A percentile compares a stretch with the other conserved stretches of the same genome.
Evolutionary conservation across 78 protist genomes (phyloP).

Genomic region (Dictyostelium capitatum): DNA sequence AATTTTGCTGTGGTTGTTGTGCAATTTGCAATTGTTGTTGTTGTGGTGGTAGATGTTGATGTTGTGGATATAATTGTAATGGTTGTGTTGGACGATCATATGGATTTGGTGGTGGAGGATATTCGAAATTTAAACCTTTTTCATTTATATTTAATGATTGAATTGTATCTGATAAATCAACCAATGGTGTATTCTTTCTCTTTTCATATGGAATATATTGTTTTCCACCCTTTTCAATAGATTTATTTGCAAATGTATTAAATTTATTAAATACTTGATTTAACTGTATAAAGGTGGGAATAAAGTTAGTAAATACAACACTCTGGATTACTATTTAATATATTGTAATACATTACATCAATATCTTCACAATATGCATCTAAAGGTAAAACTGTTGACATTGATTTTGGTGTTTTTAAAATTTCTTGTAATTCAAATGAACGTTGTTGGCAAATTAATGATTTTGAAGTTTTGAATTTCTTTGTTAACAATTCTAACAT

Average conservation of each 20-base stretch:
- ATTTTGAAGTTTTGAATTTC: conserved; percentile 27
- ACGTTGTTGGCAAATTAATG: conserved; percentile 17
- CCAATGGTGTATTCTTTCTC: conserved; percentile 52
- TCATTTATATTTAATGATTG: background rate
- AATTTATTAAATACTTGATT: background rate
- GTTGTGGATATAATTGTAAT: conserved; percentile 6
- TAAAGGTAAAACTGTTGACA: conserved; percentile 12
- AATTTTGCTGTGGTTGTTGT: background rate
- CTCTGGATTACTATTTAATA: background rate
- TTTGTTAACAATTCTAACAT: conserved; percentile 33
- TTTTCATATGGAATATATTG: conserved; percentile 35
- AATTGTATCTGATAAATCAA: conserved; percentile 30
- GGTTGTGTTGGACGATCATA: background rate
- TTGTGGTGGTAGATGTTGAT: background rate
- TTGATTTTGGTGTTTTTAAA: background rate
- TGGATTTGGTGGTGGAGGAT: conserved; percentile 55
- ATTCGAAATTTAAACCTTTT: conserved; percentile 62
- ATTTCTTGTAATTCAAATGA: conserved; percentile 39
- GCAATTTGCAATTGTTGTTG: background rate
- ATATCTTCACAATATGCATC: conserved; percentile 73
- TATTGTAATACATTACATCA: background rate
- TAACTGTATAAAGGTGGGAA: background rate
- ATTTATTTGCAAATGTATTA: background rate
- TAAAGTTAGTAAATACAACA: no score
- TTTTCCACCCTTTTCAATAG: conserved; percentile 14